A percentile compares a stretch with the other conserved stretches of the same genome.
Conservation (phyloP, 768 basidiomycete genomes). For the Holtermanniella nyarrowii region DNA sequence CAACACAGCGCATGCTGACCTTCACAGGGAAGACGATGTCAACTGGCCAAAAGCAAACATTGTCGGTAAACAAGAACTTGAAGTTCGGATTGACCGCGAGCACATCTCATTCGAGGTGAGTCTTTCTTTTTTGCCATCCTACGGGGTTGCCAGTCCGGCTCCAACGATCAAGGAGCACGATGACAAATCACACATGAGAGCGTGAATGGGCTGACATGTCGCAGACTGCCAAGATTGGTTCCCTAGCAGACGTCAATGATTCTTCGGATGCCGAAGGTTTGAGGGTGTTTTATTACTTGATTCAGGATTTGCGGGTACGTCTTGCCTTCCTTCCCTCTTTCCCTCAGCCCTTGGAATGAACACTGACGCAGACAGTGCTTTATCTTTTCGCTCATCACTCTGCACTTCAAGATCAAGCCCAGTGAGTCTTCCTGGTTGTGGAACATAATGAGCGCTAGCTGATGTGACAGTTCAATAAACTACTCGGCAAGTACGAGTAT, state of each 20-base stretch:
- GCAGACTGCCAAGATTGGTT: constrained; percentile 96
- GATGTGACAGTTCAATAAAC: no score
- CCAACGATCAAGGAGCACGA: neutral
- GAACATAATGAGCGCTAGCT: no score
- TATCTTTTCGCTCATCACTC: constrained; percentile 92
- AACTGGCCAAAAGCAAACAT: constrained; percentile 99
- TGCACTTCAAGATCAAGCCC: constrained; percentile 99
- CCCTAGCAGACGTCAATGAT: constrained; percentile 90
- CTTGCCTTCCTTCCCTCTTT: neutral
- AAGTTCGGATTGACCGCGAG: constrained; percentile 84
- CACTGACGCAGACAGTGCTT: constrained; percentile 57
- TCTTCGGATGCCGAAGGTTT: constrained; percentile 96
- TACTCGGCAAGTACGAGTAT: no score
- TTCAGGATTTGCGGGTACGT: constrained; percentile 87
- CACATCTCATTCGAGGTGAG: constrained; percentile 93
- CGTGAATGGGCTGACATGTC: neutral
- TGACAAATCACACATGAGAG: neutral
- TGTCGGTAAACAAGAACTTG: constrained; percentile 95
- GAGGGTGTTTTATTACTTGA: constrained; percentile 94
- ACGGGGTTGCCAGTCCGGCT: neutral
- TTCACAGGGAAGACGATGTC: constrained; percentile 85
- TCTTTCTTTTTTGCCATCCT: constrained; percentile 1
- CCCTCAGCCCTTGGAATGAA: neutral
- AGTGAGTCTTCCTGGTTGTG: constrained; percentile 39
- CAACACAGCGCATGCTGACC: neutral